Evolutionary conservation across 2,329 filamentous ascomycete genomes (phyloP), one percentile per base, ranked within the genome.

Genomic region (Ascomycota sp.): DNA sequence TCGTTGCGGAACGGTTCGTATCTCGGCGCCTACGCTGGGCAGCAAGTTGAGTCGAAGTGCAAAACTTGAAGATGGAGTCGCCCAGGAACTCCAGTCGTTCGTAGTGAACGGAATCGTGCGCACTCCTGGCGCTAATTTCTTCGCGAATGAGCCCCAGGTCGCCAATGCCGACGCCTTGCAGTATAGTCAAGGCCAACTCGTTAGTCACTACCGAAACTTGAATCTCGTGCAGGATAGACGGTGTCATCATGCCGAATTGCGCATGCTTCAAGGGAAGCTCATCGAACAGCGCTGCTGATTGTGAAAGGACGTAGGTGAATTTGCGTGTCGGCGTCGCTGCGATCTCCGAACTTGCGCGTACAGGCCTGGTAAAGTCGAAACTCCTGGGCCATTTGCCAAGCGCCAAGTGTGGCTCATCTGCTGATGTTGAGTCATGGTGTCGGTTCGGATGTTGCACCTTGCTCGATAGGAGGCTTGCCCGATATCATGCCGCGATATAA

Each of bases 11-110:
- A 7, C 10, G 3, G n/a, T n/a, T n/a, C n/a, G n/a, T n/a, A n/a
- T 4, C 10, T 22, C 1, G 6, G 6, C 7, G 49, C 63, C 48
- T 45, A 69, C 66, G 45, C 15, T 59, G 48, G 1, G 61, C 59
- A 12, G 58, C 55, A 3, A 85, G 59, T 32, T 82, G 74, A 2
- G 81, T 47, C 0, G 72, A 69, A 0, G 76, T 63, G 28, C 68
- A 69, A 33, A 75, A 67, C 43, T 95, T 95, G 23, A 95, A 59
- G 2, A 92, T 59, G 0, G 71, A 72, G 42, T 95, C 86, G 0
- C 89, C 89, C 0, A 94, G 55, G 39, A 91, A 91, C 45, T 95
- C 89, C 0, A 92, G 56, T 3, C 77, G 62, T 41, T 95, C 77
- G 44, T 94, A 94, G 38, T 93, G 65, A 0, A 60, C 62, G 1